Conservation (phyloP, 176 grass and related monocot species). For the Triticum dicoccoides region DNA sequence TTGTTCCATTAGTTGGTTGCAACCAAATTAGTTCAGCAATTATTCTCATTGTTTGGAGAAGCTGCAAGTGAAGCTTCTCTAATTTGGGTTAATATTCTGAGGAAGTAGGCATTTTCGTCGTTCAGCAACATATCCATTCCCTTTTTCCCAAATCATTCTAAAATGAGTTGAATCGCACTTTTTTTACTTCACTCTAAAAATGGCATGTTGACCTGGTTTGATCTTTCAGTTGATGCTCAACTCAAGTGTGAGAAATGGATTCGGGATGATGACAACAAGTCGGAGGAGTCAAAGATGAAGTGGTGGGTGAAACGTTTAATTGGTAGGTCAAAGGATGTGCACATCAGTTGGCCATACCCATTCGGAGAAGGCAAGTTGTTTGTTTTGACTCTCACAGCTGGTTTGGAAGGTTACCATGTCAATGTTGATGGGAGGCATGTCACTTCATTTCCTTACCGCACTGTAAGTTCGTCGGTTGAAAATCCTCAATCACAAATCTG, state of each 20-base stretch:
- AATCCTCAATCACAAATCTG: neutral
- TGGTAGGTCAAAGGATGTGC: slow-evolving; percentile 62
- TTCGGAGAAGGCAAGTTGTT: slow-evolving; percentile 81
- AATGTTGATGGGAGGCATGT: slow-evolving; percentile 86
- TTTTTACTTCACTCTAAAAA: slow-evolving; percentile 21
- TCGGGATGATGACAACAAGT: slow-evolving; percentile 48
- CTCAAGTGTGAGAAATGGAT: slow-evolving; percentile 97
- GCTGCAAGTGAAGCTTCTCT: neutral
- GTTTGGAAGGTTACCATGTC: slow-evolving; percentile 97
- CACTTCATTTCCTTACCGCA: slow-evolving; percentile 90
- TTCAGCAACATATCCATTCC: neutral
- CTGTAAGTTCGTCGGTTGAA: slow-evolving; percentile 50
- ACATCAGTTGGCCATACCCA: slow-evolving; percentile 91
- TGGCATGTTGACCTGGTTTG: slow-evolving; percentile 6
- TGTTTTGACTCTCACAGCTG: slow-evolving; percentile 89
- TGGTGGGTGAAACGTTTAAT: slow-evolving; percentile 96
- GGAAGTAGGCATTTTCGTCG: neutral
- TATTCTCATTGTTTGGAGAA: neutral
- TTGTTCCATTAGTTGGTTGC: neutral
- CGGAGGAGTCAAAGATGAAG: slow-evolving; percentile 58
- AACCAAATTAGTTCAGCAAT: neutral
- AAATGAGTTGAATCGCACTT: neutral
- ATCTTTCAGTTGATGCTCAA: slow-evolving; percentile 80
- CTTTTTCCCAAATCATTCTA: neutral
- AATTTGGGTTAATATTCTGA: neutral